Base-by-base conservation (phyloP, 805 yeast species). In the Yamadazyma takamatsuzukensis region DNA sequence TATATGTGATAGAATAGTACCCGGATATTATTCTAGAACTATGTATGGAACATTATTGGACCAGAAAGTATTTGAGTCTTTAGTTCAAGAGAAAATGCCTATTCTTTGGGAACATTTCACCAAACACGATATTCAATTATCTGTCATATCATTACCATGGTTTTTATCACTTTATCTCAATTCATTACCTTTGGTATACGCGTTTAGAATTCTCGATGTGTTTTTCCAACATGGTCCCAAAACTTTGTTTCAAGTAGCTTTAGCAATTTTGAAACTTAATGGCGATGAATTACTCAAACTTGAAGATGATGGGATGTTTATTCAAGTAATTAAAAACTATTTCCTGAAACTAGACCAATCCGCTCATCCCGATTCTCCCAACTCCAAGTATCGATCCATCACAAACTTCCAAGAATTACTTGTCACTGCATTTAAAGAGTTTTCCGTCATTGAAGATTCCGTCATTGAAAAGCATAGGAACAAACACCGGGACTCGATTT, bases 41-140 rank as follows among this genome's bases (percentile, higher is more conserved):
- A 93, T 93, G 98, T 90, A 90, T 51, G 99, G 99, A 16, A 93
- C 96, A 1, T 63, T 93, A 18, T 64, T 93, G 22, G 99, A 93
- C 53, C 98, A 93, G 62, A 77, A 80, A 47, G 98, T 93, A 1
- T 85, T 93, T 54, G 98, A 93, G 58, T 75, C 86, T 0, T 70
- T 93, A 34, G 95, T 93, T 1, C 85, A 83, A 52, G 84, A 82
- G 34, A 86, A 93, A 0, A 78, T 93, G 82, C 98, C 98, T 1
- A 53, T 84, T 13, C 54, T 93, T 31, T 84, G 95, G 83, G 83
- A 76, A 8, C 97, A 93, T 56, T 77, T 93, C 27, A 66, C 67
- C 3, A 71, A 73, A 31, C 61, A 81, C 43, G 97, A 93, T 49
- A 90, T 93, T 32, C 97, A 94, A 51, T 67, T 94, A 11, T 84